A percentile compares a stretch with the other conserved stretches of the same genome.
phyloP scores from a whole-genome alignment of 192 early-diverging fungal genomes.

The Dissophora globulifera region DNA sequence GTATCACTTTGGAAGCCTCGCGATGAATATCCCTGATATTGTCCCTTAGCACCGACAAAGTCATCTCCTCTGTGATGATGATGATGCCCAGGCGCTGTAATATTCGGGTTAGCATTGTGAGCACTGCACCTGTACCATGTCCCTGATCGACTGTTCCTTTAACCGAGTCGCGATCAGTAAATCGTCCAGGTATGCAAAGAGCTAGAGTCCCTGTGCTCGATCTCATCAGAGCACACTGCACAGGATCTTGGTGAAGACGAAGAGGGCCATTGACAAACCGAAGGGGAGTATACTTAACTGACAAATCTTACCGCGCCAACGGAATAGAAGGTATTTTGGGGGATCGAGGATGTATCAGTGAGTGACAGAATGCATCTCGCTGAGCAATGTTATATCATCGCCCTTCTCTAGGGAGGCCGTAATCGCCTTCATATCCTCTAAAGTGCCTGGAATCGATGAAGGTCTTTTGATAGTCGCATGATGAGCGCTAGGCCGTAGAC shows the following conservation, averaged over 20 bases:
- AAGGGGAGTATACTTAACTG: constrained; percentile 54
- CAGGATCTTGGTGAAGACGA: constrained; percentile 48
- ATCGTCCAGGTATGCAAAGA: constrained; percentile 46
- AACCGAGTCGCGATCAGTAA: constrained; percentile 9
- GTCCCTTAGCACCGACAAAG: constrained; percentile 11
- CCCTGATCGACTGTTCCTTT: background rate
- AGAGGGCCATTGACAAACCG: constrained; percentile 28
- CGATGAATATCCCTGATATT: constrained; percentile 38
- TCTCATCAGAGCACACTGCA: constrained; percentile 32
- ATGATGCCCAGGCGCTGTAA: constrained; percentile 42
- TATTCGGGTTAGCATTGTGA: constrained; percentile 13
- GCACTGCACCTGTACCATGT: background rate
- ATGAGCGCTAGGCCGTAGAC: constrained; percentile 21
- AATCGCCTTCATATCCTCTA: constrained; percentile 6
- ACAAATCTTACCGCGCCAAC: constrained; percentile 31
- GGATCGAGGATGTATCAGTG: constrained; percentile 25
- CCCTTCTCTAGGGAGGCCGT: background rate
- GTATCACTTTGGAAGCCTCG: constrained; percentile 25
- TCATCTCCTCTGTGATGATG: constrained; percentile 36
- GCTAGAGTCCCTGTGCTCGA: constrained; percentile 15
- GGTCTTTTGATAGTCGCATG: constrained; percentile 5
- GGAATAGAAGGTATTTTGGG: constrained; percentile 42
- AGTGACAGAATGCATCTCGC: constrained; percentile 52
- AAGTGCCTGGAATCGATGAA: background rate
- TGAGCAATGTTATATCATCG: constrained; percentile 38